Conservation (phyloP, 2,329 filamentous ascomycete species). For the Sporothrix brasiliensis region DNA sequence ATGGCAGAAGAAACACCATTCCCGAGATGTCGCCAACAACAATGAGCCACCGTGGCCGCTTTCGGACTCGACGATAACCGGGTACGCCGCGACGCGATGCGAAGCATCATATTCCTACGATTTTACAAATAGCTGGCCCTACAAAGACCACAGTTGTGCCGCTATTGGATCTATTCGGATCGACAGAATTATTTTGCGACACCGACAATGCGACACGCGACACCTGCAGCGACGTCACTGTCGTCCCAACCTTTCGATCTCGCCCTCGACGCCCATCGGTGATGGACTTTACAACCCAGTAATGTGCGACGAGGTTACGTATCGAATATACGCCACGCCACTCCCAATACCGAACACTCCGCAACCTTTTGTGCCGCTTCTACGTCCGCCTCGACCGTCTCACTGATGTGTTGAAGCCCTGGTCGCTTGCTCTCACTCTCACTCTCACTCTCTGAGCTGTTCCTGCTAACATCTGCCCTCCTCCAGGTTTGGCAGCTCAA, state of each 20-base stretch:
- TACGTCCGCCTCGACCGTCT: background rate
- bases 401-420: too few species aligned
- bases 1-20: constrained; percentile 4
- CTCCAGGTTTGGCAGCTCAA: constrained; percentile 65
- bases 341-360: background rate
- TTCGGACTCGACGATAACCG: background rate
- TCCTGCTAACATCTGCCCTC: background rate
- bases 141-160: too few species aligned
- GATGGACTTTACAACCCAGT: background rate
- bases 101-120: background rate
- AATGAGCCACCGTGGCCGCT: constrained; percentile 1
- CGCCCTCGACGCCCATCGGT: background rate
- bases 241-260: too few species aligned
- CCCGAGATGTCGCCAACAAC: background rate
- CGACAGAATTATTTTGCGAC: background rate
- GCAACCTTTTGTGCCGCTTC: background rate
- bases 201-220: constrained; percentile 9
- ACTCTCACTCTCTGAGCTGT: background rate
- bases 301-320: background rate
- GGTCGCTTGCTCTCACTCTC: background rate
- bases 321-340: background rate
- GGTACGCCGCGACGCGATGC: background rate
- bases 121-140: background rate
- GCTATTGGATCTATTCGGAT: background rate
- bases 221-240: background rate